Percentiles rank a stretch among this genome's conserved stretches.
Conservation (phyloP, 257 asterid genomes). For the Jaltomata sinuosa region DNA sequence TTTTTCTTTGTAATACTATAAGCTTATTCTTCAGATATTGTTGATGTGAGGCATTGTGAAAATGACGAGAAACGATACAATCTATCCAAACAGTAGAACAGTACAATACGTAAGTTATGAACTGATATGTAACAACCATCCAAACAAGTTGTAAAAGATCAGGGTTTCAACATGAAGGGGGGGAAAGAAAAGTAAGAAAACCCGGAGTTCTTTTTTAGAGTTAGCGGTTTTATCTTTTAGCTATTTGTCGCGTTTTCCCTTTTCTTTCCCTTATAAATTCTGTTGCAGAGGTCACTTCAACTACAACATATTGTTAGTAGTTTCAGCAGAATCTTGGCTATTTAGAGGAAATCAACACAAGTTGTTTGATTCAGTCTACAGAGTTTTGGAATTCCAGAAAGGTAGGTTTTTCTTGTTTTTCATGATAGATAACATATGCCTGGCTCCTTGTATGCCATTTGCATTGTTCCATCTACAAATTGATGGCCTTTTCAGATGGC, state of each 20-base stretch:
- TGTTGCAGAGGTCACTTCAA: not conserved
- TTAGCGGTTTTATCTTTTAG: constrained; percentile 3
- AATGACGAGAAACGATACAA: not conserved
- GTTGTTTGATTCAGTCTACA: not conserved
- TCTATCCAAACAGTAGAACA: not conserved
- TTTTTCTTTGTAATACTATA: not conserved
- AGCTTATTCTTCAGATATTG: not conserved
- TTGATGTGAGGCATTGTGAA: not conserved
- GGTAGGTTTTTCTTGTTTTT: not conserved
- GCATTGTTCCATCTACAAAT: constrained; percentile 9
- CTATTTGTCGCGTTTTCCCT: not conserved
- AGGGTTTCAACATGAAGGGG: not conserved
- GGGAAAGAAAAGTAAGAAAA: not conserved
- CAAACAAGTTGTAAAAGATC: not conserved
- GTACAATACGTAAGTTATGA: not conserved
- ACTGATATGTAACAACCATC: not conserved
- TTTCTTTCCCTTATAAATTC: not conserved
- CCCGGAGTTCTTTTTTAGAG: constrained; percentile 15
- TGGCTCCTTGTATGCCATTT: constrained; percentile 61
- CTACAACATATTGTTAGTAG: not conserved
- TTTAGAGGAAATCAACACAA: not conserved
- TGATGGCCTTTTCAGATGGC: constrained; percentile 28
- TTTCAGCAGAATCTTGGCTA: not conserved
- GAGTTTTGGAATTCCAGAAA: not conserved
- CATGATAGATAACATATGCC: constrained; percentile 12